These are phyloP conservation scores for Fusarium solani-melongenae DNA, from an alignment of 2,329 filamentous ascomycete genomes.

Conservation along the genomic window DNA sequence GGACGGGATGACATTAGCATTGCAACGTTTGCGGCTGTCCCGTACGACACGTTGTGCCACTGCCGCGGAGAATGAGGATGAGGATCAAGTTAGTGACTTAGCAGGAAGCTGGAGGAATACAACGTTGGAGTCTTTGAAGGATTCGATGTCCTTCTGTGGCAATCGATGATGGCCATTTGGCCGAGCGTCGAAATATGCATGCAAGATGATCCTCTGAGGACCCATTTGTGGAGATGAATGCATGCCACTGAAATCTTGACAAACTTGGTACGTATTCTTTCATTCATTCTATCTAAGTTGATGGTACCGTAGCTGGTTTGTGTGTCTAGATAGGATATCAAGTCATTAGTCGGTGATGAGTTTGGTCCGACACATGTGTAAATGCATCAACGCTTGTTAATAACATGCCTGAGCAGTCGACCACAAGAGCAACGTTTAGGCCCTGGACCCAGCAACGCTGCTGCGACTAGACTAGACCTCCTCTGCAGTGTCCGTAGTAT, in stretches of 20 bases:
- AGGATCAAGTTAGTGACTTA: not conserved
- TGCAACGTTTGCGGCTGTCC: not conserved
- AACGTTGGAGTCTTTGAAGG: not conserved
- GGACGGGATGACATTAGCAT: not conserved
- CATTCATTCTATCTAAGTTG: not conserved
- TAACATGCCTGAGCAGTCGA: not conserved
- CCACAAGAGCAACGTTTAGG: not conserved
- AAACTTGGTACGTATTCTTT: not conserved
- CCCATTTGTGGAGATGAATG: not conserved
- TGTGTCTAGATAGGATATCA: not conserved
- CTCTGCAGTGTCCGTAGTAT: not conserved
- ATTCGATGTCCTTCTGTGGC: not conserved
- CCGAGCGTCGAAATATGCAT: not conserved
- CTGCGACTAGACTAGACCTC: constrained; percentile 4
- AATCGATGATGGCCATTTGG: not conserved
- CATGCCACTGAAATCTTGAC: not conserved
- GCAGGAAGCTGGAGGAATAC: not conserved
- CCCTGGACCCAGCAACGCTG: constrained; percentile 2
- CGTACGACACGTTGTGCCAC: not conserved
- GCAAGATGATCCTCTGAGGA: not conserved
- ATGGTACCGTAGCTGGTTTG: not conserved
- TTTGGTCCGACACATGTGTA: not conserved
- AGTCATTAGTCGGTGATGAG: not conserved
- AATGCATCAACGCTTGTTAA: not conserved
- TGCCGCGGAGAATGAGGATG: not conserved